Evolutionary conservation across 371 early-diverging fungal species (phyloP), one percentile per base, ranked within the genome.

Genomic region (Lichtheimia ornata): DNA sequence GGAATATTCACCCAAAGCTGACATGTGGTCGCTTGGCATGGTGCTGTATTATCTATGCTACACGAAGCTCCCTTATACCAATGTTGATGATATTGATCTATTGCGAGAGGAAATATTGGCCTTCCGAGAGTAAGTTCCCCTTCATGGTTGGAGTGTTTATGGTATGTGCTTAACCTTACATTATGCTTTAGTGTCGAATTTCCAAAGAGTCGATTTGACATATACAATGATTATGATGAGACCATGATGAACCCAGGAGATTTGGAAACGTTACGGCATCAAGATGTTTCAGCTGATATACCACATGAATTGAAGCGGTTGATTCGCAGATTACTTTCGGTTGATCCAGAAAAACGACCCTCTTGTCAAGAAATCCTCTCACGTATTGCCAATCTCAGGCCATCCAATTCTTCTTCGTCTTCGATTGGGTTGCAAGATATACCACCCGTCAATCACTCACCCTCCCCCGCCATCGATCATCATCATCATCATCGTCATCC

Each of bases 1-100:
- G 47, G 91, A 89, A 56, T 94, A 92, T 72, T 90, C 94, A 18
- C 82, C 87, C 40, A 90, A 89, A 56, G 92, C 94, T 4, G 98
- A 97, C 65, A 84, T 97, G 88, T 97, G 97, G 95, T 93, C 94
- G 0, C 79, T 97, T 22, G 98, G 98, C 2, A 91, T 97, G 82
- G 84, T 97, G 0, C 83, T 97, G 6, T 96, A 94, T 71, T 95
- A 87, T 57, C 77, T 97, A 12, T 94, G 94, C 65, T 96, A 92
- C 59, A 86, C 92, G 4, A 61, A 75, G 11, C 80, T 97, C 20
- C 98, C 98, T 0, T 97, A 91, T 65, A 61, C 74, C 20, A 87
- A 93, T 43, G 84, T 94, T 49, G 94, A 96, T 40, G 95, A 97
- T 67, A 86, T 97, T 17, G 97, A 96, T 65, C 45, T 82, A 14